Percentiles rank a stretch among this genome's conserved stretches.
Conservation (phyloP, 768 basidiomycete genomes). For the Pisolithus tinctorius region DNA sequence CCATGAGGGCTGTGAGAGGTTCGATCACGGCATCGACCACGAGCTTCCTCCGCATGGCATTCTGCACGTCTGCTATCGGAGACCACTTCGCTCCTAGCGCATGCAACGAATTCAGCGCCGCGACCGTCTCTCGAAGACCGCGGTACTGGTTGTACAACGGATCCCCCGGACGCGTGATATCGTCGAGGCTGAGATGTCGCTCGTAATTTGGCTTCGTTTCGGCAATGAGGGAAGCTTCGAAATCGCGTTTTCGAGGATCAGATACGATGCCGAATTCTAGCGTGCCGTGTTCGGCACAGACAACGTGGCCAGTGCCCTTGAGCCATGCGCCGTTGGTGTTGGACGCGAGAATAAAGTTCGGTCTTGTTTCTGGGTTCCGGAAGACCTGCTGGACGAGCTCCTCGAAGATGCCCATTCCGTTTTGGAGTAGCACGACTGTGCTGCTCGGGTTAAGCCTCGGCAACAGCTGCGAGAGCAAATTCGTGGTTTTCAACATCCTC, state of each 20-base stretch:
- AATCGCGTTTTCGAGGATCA: constrained; percentile 56
- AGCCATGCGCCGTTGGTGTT: constrained; percentile 77
- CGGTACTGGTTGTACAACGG: constrained; percentile 40
- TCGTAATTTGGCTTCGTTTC: constrained; percentile 27
- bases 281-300: constrained; percentile 64
- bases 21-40: constrained; percentile 80
- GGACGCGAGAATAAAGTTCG: constrained; percentile 78
- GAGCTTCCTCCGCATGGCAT: constrained; percentile 70
- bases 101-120: constrained; percentile 50
- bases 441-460: constrained; percentile 58
- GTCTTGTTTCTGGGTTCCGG: constrained; percentile 63
- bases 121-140: constrained; percentile 62
- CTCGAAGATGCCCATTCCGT: constrained; percentile 92
- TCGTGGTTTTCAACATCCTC: constrained; percentile 63
- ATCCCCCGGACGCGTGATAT: constrained; percentile 39
- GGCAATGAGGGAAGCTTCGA: constrained; percentile 47
- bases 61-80: constrained; percentile 59
- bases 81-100: constrained; percentile 57
- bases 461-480: constrained; percentile 50
- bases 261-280: constrained; percentile 78
- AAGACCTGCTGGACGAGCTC: constrained; percentile 61
- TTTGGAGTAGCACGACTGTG: constrained; percentile 90
- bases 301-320: constrained; percentile 44
- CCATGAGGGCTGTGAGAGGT: constrained; percentile 76
- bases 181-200: constrained; percentile 42